These are phyloP conservation scores for Suillus cothurnatus DNA, from an alignment of 768 basidiomycete species.

Conservation along the genomic window DNA sequence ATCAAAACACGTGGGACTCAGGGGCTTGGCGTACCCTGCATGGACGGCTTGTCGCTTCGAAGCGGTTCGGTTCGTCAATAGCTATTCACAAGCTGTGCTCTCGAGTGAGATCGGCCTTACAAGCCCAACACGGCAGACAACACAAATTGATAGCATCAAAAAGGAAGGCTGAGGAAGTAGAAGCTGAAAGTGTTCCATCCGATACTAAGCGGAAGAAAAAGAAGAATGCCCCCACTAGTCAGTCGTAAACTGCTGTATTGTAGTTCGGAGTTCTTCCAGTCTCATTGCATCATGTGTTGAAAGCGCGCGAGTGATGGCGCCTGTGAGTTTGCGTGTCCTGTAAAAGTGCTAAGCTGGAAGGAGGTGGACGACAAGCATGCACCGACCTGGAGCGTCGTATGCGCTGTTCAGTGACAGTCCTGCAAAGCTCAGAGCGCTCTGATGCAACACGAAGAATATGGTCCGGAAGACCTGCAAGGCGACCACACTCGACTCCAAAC, in stretches of 20 bases:
- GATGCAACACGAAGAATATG: slow-evolving; percentile 63
- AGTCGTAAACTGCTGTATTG: slow-evolving; percentile 3
- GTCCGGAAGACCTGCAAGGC: slow-evolving; percentile 83
- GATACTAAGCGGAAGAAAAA: slow-evolving; percentile 49
- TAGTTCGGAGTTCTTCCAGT: slow-evolving; percentile 26
- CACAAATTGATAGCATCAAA: slow-evolving; percentile 34
- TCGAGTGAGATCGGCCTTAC: slow-evolving; percentile 50
- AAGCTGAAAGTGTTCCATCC: slow-evolving; percentile 33
- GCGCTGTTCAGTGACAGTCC: slow-evolving; percentile 51
- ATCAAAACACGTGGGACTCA: slow-evolving; percentile 59
- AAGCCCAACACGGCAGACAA: slow-evolving; percentile 23
- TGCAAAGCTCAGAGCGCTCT: slow-evolving; percentile 55
- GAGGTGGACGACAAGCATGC: not conserved
- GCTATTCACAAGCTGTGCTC: slow-evolving; percentile 64
- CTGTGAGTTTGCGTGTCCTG: slow-evolving; percentile 1
- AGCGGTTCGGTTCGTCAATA: slow-evolving; percentile 64
- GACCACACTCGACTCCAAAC: slow-evolving; percentile 91
- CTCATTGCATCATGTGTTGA: slow-evolving; percentile 17
- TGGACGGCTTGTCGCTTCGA: slow-evolving; percentile 46
- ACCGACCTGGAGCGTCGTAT: slow-evolving; percentile 52
- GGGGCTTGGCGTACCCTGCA: slow-evolving; percentile 55
- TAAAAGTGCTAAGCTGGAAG: not conserved
- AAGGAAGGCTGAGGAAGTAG: slow-evolving; percentile 41
- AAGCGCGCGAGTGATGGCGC: not conserved
- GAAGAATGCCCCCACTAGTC: slow-evolving; percentile 32